Conservation (phyloP, 1,284 basidiomycete genomes). For the Volvariella surrecta region DNA sequence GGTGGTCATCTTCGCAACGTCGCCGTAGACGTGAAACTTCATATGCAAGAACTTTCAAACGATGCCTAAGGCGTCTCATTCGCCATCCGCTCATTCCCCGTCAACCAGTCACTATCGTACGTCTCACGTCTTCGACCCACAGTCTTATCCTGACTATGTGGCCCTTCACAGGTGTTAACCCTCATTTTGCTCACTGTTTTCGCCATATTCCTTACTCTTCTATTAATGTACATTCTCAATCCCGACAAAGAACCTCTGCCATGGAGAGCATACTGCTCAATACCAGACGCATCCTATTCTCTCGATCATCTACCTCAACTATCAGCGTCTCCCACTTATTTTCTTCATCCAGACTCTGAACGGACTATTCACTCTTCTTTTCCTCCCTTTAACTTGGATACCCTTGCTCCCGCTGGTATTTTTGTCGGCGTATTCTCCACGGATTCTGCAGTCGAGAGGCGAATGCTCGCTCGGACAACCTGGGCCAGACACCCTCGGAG, state of each 20-base stretch:
- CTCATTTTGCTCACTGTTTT: slow-evolving; percentile 67
- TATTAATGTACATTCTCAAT: slow-evolving; percentile 88
- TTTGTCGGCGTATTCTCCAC: slow-evolving; percentile 90
- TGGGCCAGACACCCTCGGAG: slow-evolving; percentile 83
- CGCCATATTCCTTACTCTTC: slow-evolving; percentile 68
- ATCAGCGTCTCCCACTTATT: slow-evolving; percentile 24
- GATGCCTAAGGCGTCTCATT: slow-evolving; percentile 45
- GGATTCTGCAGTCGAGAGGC: slow-evolving; percentile 79
- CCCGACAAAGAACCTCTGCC: slow-evolving; percentile 93
- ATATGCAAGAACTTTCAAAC: slow-evolving; percentile 41
- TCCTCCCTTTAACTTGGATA: slow-evolving; percentile 60
- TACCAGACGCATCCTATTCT: slow-evolving; percentile 40
- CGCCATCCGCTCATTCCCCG: slow-evolving; percentile 75
- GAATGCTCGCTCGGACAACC: slow-evolving; percentile 85
- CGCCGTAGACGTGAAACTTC: slow-evolving; percentile 29
- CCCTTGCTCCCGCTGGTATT: slow-evolving; percentile 81
- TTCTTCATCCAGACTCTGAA: slow-evolving; percentile 8
- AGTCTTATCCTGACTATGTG: slow-evolving; percentile 11
- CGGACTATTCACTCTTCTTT: slow-evolving; percentile 44
- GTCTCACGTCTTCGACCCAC: slow-evolving; percentile 18
- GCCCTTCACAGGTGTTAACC: slow-evolving; percentile 54
- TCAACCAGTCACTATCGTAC: slow-evolving; percentile 73
- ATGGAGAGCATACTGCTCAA: slow-evolving; percentile 88
- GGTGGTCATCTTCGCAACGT: slow-evolving; percentile 41
- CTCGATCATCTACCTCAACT: slow-evolving; percentile 28